Percentiles rank a stretch among this genome's conserved stretches.
phyloP scores from a whole-genome alignment of 805 yeast species.

The Teunomyces gatunensis region DNA sequence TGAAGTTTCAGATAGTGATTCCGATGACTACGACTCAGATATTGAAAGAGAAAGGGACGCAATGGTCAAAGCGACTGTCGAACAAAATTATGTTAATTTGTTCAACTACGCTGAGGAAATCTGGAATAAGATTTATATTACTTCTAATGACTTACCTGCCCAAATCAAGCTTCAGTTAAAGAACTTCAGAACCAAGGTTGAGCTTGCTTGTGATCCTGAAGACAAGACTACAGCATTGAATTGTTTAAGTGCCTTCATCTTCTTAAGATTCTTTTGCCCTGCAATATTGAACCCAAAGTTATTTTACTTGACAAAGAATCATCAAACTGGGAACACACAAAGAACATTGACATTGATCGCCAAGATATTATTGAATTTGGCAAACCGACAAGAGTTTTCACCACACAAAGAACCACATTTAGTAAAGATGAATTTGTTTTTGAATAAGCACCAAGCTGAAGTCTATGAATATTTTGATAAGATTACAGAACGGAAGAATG shows the following conservation, averaged over 20 bases:
- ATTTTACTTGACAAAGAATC: constrained; percentile 67
- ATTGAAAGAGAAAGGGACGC: constrained; percentile 34
- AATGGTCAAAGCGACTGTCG: constrained; percentile 33
- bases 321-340: constrained; percentile 69
- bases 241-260: constrained; percentile 79
- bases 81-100: constrained; percentile 49
- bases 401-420: constrained; percentile 84
- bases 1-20: constrained; percentile 15
- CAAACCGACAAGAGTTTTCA: constrained; percentile 69
- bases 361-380: constrained; percentile 72
- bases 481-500: constrained; percentile 67
- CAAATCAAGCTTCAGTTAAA: constrained; percentile 64
- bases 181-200: constrained; percentile 61
- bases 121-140: constrained; percentile 63
- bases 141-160: constrained; percentile 73
- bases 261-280: constrained; percentile 75
- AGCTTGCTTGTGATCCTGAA: constrained; percentile 54
- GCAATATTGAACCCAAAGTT: constrained; percentile 87
- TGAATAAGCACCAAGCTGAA: constrained; percentile 55
- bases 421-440: constrained; percentile 64
- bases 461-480: constrained; percentile 68
- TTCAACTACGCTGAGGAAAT: constrained; percentile 50
- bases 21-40: constrained; percentile 27
- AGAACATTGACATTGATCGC: constrained; percentile 80
- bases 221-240: constrained; percentile 58